phyloP scores from a whole-genome alignment of 345 rosid genomes.

The Moricandia arvensis region DNA sequence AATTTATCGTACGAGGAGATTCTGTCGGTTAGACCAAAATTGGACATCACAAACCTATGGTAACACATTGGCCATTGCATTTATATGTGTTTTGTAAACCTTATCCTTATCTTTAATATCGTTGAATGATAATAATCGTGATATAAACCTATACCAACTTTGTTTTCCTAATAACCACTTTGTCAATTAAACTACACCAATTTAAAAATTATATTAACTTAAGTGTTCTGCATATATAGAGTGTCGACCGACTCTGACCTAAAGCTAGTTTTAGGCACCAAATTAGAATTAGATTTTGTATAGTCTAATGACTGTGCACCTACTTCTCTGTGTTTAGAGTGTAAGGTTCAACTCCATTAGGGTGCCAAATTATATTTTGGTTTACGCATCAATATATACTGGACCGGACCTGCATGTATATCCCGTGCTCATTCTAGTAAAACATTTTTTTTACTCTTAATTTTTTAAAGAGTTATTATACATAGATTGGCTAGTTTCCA shows the following conservation, averaged over 20 bases:
- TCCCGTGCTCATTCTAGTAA: not conserved
- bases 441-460: not conserved
- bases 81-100: slow-evolving; percentile 2
- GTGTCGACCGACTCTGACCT: no score
- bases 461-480: not conserved
- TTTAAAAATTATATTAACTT: not conserved
- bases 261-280: no score
- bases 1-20: slow-evolving; percentile 16
- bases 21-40: slow-evolving; percentile 28
- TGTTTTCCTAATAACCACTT: not conserved
- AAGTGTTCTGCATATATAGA: no score
- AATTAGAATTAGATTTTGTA: no score
- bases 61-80: slow-evolving; percentile 4
- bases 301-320: no score
- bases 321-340: no score
- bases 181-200: not conserved
- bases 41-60: slow-evolving; percentile 16
- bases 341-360: no score
- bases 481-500: not conserved
- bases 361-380: no score
- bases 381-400: no score
- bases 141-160: not conserved
- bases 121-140: not conserved
- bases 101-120: not conserved
- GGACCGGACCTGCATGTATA: not conserved